Percentiles rank a stretch among this genome's conserved stretches.
phyloP scores from a whole-genome alignment of 352 stramenopile species.

The Thalassiosira pacifica region DNA sequence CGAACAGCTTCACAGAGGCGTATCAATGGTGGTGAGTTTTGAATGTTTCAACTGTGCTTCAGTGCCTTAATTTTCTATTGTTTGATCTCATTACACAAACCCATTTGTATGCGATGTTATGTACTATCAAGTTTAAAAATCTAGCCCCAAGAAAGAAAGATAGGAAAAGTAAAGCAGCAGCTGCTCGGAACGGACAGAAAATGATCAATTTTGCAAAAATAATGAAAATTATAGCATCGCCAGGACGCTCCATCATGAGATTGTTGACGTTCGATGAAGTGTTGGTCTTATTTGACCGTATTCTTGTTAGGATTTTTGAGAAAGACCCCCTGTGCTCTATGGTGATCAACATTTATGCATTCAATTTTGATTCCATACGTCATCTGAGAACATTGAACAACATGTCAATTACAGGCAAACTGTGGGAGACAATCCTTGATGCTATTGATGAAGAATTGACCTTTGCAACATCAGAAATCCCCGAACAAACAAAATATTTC shows the following conservation, averaged over 20 bases:
- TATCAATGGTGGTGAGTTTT: slow-evolving; percentile 68
- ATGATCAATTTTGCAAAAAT: slow-evolving; percentile 71
- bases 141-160: slow-evolving; percentile 62
- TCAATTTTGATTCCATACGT: slow-evolving; percentile 80
- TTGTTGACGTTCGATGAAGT: slow-evolving; percentile 75
- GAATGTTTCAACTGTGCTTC: too few relatives aligned
- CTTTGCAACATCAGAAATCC: slow-evolving; percentile 73
- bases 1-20: slow-evolving; percentile 77
- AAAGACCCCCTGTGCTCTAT: slow-evolving; percentile 72
- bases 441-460: slow-evolving; percentile 83
- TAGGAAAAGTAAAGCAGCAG: slow-evolving; percentile 68
- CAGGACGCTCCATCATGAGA: slow-evolving; percentile 71
- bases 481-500: slow-evolving; percentile 76
- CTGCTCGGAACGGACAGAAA: slow-evolving; percentile 76
- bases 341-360: slow-evolving; percentile 85
- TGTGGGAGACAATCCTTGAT: slow-evolving; percentile 86
- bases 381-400: slow-evolving; percentile 84
- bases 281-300: slow-evolving; percentile 71
- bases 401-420: slow-evolving; percentile 77
- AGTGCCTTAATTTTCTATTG: not conserved
- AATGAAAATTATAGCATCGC: slow-evolving; percentile 78
- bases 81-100: not conserved
- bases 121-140: slow-evolving; percentile 72
- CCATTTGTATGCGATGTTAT: too few relatives aligned
- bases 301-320: slow-evolving; percentile 81